Evolutionary conservation across 2,329 filamentous ascomycete species (phyloP).

Genomic region (Xylariaceae sp.): DNA sequence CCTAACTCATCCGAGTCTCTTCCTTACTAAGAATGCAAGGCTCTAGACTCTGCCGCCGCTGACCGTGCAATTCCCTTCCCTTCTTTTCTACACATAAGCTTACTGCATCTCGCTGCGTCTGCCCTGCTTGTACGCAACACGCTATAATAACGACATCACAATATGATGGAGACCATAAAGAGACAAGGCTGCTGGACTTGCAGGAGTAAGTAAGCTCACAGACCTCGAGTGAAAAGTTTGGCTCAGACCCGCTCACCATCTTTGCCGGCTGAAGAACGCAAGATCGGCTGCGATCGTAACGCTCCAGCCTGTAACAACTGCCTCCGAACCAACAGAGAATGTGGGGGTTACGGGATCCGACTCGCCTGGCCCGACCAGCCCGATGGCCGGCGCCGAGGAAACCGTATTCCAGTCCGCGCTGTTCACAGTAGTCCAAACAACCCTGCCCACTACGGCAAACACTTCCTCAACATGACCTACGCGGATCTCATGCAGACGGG

Average conservation of each 20-base stretch:
- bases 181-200: conserved; percentile 41
- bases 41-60: conserved; percentile 26
- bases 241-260: conserved; percentile 14
- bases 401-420: conserved; percentile 31
- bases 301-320: conserved; percentile 42
- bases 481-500: conserved; percentile 33
- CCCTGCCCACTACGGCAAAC: conserved; percentile 32
- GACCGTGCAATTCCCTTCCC: conserved; percentile 13
- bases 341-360: conserved; percentile 42
- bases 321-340: conserved; percentile 37
- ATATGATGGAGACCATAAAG: conserved; percentile 31
- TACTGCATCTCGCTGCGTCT: conserved; percentile 7
- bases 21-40: conserved; percentile 28
- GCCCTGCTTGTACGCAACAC: conserved; percentile 6
- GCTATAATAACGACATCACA: too few species aligned
- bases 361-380: conserved; percentile 44
- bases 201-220: conserved; percentile 37
- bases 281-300: conserved; percentile 43
- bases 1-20: conserved; percentile 22
- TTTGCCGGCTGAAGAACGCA: conserved; percentile 36
- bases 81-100: conserved; percentile 21
- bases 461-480: conserved; percentile 39
- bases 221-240: background rate
- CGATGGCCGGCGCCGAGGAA: conserved; percentile 38
- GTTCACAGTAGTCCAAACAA: conserved; percentile 27